Base-by-base conservation (phyloP, 331 rosid species). In the Quercus phellos region DNA sequence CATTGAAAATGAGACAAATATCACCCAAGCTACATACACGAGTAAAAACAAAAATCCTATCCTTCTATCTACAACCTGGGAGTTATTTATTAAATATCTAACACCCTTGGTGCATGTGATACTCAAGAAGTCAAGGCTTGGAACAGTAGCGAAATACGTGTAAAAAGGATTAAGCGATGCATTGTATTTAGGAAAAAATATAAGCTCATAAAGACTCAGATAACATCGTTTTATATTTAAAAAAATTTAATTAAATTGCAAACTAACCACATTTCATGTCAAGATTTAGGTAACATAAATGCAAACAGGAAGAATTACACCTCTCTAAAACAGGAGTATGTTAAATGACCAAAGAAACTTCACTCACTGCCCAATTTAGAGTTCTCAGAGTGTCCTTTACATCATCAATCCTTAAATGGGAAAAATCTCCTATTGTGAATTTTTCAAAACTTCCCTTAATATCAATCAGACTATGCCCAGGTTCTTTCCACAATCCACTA, bases 401-500 rank as follows among this genome's bases (percentile, higher is more conserved):
- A 69, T 54, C 84, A 61, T 79, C 66, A 32, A 73, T 34, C 70
- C 73, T 82, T 55, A 21, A 69, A 76, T 73, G 75, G 43, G 84
- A 77, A 64, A 76, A 79, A 77, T 82, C 82, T 38, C 83, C 84
- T 50, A 46, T 66, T 12, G 81, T 82, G 77, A 85, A 79, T 55
- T 82, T 85, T 74, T 79, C 80, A 77, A 79, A 55, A 27, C 53
- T 74, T 22, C 86, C 82, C 58, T 77, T 82, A 69, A 85, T 77
- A 56, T 85, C 85, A 72, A 85, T 56, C 75, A 80, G 70, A 72
- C 87, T 79, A 77, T 54, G 72, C 11, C 87, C 85, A 27, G 67
- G 73, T 53, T 78, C 78, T 79, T 86, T 83, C 79, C 73, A 77
- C 59, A 83, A 53, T 72, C 85, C 83, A 51, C 89, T 77, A 73